These are phyloP conservation scores for Gilbertella persicaria DNA, from an alignment of 371 early-diverging fungal genomes.

Conservation along the genomic window DNA sequence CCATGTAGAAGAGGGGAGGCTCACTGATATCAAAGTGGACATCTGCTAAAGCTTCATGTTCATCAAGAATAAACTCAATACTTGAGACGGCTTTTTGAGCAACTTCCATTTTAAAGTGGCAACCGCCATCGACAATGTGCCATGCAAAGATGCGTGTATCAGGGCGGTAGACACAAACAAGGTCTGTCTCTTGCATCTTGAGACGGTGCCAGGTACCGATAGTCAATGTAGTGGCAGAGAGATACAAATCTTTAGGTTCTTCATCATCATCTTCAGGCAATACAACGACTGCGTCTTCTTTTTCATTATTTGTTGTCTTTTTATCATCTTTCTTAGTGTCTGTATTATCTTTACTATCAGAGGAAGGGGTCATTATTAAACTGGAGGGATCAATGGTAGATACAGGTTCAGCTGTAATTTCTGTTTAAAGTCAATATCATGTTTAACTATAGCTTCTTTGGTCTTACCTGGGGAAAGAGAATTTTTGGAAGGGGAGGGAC, in stretches of 20 bases:
- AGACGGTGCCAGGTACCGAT: constrained; percentile 83
- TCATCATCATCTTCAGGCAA: constrained; percentile 10
- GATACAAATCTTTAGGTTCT: constrained; percentile 34
- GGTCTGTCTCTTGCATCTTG: constrained; percentile 56
- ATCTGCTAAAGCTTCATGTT: constrained; percentile 48
- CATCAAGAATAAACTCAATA: constrained; percentile 56
- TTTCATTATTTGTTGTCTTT: constrained; percentile 1
- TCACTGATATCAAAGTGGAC: constrained; percentile 65
- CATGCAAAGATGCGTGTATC: constrained; percentile 62
- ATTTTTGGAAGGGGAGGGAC: background rate
- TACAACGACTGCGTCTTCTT: background rate
- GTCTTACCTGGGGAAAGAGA: background rate
- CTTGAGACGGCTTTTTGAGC: constrained; percentile 57
- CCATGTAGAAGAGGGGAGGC: constrained; percentile 69
- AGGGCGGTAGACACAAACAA: constrained; percentile 65
- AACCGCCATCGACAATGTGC: constrained; percentile 68
- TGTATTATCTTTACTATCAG: background rate
- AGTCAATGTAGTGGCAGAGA: constrained; percentile 64
- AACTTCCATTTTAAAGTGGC: constrained; percentile 74
- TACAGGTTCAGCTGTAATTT: background rate
- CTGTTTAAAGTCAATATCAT: background rate
- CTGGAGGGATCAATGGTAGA: constrained; percentile 27
- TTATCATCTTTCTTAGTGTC: background rate
- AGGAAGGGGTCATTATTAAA: constrained; percentile 9
- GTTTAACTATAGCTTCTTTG: background rate